Percentiles rank a stretch among this genome's conserved stretches.
phyloP scores from a whole-genome alignment of 2,329 filamentous ascomycete genomes.

The Sclerotinia spermophila region DNA sequence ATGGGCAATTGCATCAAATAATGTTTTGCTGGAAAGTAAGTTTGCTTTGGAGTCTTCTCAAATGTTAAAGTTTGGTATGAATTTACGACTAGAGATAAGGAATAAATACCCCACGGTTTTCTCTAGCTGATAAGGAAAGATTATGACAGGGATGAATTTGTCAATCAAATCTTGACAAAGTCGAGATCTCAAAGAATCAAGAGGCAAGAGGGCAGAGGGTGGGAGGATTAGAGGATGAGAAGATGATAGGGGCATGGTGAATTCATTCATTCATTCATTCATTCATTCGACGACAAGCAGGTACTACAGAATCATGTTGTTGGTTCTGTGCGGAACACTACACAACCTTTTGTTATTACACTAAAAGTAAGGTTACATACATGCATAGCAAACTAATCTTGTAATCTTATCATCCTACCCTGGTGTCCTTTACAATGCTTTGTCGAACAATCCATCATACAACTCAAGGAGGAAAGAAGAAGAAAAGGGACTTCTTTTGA shows the following conservation, averaged over 20 bases:
- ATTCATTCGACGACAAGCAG: background rate
- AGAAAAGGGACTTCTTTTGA: background rate
- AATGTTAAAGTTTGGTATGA: background rate
- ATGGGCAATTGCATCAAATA: slow-evolving; percentile 4
- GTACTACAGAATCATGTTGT: background rate
- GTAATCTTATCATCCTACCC: background rate
- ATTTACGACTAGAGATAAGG: slow-evolving; percentile 4
- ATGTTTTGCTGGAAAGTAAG: background rate
- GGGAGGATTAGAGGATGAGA: background rate
- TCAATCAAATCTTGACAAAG: background rate
- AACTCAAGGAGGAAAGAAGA: background rate
- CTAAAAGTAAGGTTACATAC: too few relatives aligned
- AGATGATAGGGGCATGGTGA: too few relatives aligned
- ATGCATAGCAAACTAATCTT: background rate
- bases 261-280: background rate
- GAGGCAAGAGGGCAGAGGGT: background rate
- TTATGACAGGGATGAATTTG: slow-evolving; percentile 13
- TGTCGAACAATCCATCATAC: background rate
- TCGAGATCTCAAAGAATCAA: background rate
- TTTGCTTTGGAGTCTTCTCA: background rate
- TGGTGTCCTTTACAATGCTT: background rate
- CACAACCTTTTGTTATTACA: too few relatives aligned
- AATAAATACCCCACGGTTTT: background rate
- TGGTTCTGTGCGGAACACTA: too few relatives aligned
- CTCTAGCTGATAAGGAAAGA: background rate